Evolutionary conservation across 805 yeast genomes (phyloP), one percentile per base, ranked within the genome.

Genomic region (Starmerella roubikii): DNA sequence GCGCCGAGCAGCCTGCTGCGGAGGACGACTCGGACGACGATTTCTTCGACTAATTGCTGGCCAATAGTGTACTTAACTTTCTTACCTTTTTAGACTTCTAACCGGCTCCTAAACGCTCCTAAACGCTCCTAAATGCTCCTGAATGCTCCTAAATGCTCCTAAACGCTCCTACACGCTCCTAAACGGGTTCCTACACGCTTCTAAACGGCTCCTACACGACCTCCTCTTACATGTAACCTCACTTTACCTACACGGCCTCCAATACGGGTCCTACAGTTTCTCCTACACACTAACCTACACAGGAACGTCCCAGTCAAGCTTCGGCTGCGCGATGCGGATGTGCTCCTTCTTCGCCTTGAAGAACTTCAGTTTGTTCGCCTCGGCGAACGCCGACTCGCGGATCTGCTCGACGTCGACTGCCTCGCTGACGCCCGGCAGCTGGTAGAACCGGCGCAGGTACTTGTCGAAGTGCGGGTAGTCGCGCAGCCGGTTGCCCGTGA

Each of bases 371-470:
- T 6, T 10, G 28, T 4, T 16, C 17, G 17, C 12, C 29, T 12
- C 19, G n/a, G 17, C 34, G 29, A 39, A 34, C 11, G 18, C 3
- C 21, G 30, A 28, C n/a, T 3, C 7, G 16, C 6, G 15, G n/a
- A 13, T 18, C 20, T 25, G 25, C 20, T 24, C 3, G 9, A 32
- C 11, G n/a, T 23, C 22, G 24, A 24, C 25, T 5, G 25, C 26
- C 8, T 33, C 26, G 15, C 33, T 17, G 24, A 34, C 35, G 19
- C 34, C 36, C 1, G 30, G 24, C 4, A 19, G 16, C 33, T 45
- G 44, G 61, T 86, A 88, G 50, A 88, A 65, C 46, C 78, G 70
- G 50, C 78, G 66, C 45, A 85, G 58, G 93, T 95, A 88, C 45
- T 71, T 61, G 60, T 83, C 78, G 37, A 86, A 58, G 50, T 67